Evolutionary conservation across 306 rosid species (phyloP), one percentile per base, ranked within the genome.

Genomic region (Canavalia ensiformis): DNA sequence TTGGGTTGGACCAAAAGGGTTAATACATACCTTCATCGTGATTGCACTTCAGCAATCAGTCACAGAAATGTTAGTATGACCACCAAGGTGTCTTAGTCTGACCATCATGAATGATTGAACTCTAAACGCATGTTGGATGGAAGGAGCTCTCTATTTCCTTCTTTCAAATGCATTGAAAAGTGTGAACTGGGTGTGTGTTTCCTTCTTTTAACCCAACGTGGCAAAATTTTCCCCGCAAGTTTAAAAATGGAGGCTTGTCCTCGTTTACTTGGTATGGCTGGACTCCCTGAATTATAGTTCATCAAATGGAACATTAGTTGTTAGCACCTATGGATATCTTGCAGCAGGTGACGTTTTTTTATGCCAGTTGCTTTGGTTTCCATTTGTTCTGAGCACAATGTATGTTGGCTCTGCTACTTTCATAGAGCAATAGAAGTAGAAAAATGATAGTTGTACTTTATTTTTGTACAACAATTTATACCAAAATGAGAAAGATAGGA

Each of bases 1-100:
- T 46, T 57, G 8, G 7, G 13, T 66, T 47, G 78, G 76, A 35
- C 50, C 77, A 73, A 83, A 70, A 72, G 55, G 83, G 66, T 80
- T 74, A 63, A 78, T 39, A 72, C 44, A 5, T 54, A 42, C 37
- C 11, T 59, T 55, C 72, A 59, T 69, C 62, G 69, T 55, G 75
- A 65, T 30, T 74, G 52, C 18, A 52, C 11, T 1, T 8, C 29
- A 54, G 5, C 55, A 57, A 8, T 82, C 30, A 57, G 13, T 55
- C 80, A 56, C 76, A 57, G 41, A 50, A 58, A 11, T 46, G 29
- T 37, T 63, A 25, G 31, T 59, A 58, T 7, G n/a, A 64, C 46
- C 41, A 31, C 50, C 41, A 74, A 35, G 31, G 45, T 45, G 3
- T 49, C 25, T 50, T 68, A 65, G 28, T 41, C 30, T 39, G 18